A percentile compares a stretch with the other conserved stretches of the same genome.
These are phyloP conservation scores for Penicillium rolfsii DNA, from an alignment of 2,329 filamentous ascomycete genomes.

Conservation along the genomic window DNA sequence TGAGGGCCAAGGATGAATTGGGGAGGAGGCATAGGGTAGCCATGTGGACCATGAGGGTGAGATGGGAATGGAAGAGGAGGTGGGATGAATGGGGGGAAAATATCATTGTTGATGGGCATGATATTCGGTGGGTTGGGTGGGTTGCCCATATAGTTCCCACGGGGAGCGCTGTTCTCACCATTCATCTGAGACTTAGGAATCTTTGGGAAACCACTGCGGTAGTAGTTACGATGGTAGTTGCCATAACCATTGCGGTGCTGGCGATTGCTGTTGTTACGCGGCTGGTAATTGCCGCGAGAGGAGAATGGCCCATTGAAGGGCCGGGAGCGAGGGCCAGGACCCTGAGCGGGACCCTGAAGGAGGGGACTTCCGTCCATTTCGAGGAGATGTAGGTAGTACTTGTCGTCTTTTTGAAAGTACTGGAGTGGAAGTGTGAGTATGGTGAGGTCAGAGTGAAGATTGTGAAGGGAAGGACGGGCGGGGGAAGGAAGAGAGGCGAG, in stretches of 20 bases:
- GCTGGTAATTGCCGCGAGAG: slow-evolving; percentile 5
- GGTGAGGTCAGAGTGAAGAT: not conserved
- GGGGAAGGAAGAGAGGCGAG: not conserved
- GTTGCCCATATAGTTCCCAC: not conserved
- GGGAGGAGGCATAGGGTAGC: slow-evolving; percentile 4
- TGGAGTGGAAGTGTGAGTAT: slow-evolving; percentile 9
- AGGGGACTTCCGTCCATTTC: slow-evolving; percentile 23
- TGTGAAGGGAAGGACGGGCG: not conserved
- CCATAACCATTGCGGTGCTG: slow-evolving; percentile 15
- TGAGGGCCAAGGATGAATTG: slow-evolving; percentile 1
- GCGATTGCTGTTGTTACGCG: slow-evolving; percentile 8
- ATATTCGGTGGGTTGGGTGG: slow-evolving; percentile 2
- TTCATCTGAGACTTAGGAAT: not conserved
- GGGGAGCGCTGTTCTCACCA: slow-evolving; percentile 6
- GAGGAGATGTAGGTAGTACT: slow-evolving; percentile 24
- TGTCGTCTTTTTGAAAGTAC: slow-evolving; percentile 23
- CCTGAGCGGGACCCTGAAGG: slow-evolving; percentile 7
- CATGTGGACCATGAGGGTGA: slow-evolving; percentile 1
- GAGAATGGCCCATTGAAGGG: not conserved
- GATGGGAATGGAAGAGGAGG: slow-evolving; percentile 1
- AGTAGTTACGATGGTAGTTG: slow-evolving; percentile 7
- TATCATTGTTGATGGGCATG: slow-evolving; percentile 8
- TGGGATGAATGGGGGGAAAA: not conserved
- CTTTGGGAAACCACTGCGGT: slow-evolving; percentile 11
- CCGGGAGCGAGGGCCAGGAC: slow-evolving; percentile 6